Base-by-base conservation (phyloP, 176 grass and related monocot genomes). In the Aechmea fasciata region DNA sequence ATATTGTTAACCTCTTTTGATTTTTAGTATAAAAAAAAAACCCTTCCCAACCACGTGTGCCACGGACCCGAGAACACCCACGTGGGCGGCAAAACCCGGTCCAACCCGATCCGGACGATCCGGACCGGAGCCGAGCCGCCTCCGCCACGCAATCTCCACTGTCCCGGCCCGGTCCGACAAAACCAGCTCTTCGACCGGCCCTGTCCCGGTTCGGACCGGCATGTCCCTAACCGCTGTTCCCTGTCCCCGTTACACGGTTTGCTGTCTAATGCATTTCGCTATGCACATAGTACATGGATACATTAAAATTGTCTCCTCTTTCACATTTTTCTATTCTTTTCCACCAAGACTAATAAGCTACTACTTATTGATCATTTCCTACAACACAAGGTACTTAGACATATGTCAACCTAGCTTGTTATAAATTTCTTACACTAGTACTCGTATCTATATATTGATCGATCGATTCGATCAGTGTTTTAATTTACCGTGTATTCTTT, bases 61-160 rank as follows among this genome's bases (percentile, higher is more conserved):
- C 63, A 80, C 78, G 63, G 69, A 73, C 70, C 57, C 70, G 72
- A 53, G 51, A 2, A 49, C 76, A 67, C 17, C 78, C 70, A 80
- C 78, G 73, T 80, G 78, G 50, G 55, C 69, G 59, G 59, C 62
- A 80, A 20, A 61, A 22, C 13, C 20, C 5, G 33, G 33, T 61
- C 20, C 55, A 15, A 28, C 52, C 53, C 72, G 69, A 80, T 73
- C 70, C 61, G 67, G 48, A 51, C 47, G 70, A 67, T 49, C 78
- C 78, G 78, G 78, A 41, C 77, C 57, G 67, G 77, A 61, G 55
- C 20, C 20, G 55, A 61, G 20, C n/a, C 17, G 55, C 55, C 55
- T 41, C 33, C 55, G 15, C 17, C 7, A 61, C 7, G 55, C 17
- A 61, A 61, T 61, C 55, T 8, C 15, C 7, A 10, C 20, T 61